Evolutionary conservation across 2,329 filamentous ascomycete species (phyloP), one percentile per base, ranked within the genome.

Genomic region (Aspergillus neotritici): DNA sequence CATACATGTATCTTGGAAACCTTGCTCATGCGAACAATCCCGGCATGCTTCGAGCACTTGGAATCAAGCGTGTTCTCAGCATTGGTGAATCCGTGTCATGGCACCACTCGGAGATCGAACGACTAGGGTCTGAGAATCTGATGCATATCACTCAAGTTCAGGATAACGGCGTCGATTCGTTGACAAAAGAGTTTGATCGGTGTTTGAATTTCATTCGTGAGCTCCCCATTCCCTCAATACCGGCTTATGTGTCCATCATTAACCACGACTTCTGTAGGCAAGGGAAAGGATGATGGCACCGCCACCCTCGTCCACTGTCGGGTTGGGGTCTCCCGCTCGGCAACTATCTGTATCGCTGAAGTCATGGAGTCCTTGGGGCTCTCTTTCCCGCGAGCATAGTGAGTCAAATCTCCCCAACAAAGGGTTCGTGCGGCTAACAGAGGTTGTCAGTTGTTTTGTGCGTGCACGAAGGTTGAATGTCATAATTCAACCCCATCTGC

Each of bases 291-390:
- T 31, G 84, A 86, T 34, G 84, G 85, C 25, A 87, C 80, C 4
- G 88, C 91, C 16, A 97, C 93, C 0, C 76, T 98, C 44, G 93
- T 98, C 12, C 93, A 98, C 64, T 98, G 93, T 64, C 84, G 93
- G 13, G 93, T 98, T 6, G 93, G 93, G 37, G 93, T 98, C 42
- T 96, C 90, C 39, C 81, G 93, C 40, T 95, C 88, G 50, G 93
- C 93, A 10, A 98, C 91, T 2, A 96, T 98, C 49, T 97, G 93
- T 64, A 98, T 98, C 58, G 93, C 93, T n/a, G 90, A 97, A 66
- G 88, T 97, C 30, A 98, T 98, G 93, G 82, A 84, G 30, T 76
- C 84, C 17, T 68, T 88, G 55, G 76, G 80, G 15, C 70, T 96
- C 52, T 93, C 88, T 0, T 91, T 97, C 56, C 89, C 93, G 10